These are phyloP conservation scores for Coniochaeta prunicola DNA, from an alignment of 2,329 filamentous ascomycete genomes.

Conservation along the genomic window DNA sequence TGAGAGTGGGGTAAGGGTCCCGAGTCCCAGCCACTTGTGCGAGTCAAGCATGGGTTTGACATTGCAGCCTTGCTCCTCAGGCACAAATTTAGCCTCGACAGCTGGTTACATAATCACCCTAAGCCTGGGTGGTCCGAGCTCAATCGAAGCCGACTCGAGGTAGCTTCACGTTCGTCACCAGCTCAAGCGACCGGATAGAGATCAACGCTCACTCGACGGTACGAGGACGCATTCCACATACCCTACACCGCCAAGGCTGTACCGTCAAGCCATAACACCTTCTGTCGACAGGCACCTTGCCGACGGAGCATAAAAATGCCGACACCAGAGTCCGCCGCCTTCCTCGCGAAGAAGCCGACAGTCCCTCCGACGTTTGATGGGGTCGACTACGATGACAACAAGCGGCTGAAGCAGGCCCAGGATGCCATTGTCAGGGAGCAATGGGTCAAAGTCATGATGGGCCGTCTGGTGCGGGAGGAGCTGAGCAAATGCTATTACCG, in stretches of 20 bases:
- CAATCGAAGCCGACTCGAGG: neutral
- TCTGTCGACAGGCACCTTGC: neutral
- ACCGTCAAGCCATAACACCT: neutral
- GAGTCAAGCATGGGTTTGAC: neutral
- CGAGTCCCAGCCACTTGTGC: neutral
- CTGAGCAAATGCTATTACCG: constrained; percentile 78
- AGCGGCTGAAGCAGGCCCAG: constrained; percentile 73
- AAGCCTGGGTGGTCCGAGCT: neutral
- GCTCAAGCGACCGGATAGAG: neutral
- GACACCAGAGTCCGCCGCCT: constrained; percentile 73
- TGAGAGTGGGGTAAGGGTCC: neutral
- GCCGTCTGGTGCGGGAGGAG: constrained; percentile 72
- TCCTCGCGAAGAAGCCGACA: constrained; percentile 76
- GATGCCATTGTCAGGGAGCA: constrained; percentile 78
- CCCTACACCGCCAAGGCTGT: constrained; percentile 2
- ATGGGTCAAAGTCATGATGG: constrained; percentile 89
- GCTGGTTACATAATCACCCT: neutral
- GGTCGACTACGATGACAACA: constrained; percentile 79
- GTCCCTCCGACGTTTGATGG: constrained; percentile 80
- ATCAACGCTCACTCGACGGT: neutral
- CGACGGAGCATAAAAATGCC: constrained; percentile 48
- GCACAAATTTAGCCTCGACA: neutral
- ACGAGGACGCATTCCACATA: neutral
- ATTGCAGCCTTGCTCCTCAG: neutral
- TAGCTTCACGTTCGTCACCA: constrained; percentile 1